Evolutionary conservation across 148 eudicot species (phyloP), one percentile per base, ranked within the genome.

Genomic region (Linanthus parryae): DNA sequence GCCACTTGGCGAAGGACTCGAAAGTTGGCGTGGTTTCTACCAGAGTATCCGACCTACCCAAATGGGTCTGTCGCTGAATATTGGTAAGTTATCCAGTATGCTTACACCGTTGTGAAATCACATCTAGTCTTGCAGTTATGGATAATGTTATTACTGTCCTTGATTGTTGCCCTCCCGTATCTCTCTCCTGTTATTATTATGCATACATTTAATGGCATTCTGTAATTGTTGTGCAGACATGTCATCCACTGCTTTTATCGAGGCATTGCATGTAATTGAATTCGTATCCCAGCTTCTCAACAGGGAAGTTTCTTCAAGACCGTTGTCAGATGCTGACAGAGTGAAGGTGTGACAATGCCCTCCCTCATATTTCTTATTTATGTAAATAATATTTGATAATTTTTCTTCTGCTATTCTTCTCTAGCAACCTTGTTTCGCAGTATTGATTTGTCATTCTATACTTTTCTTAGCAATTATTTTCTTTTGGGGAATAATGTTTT

Each of bases 1-100:
- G 45, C 69, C 84, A 18, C 49, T 87, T 46, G 88, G 84, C 19
- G 86, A 83, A 37, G 95, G 95, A 25, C 56, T 87, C 33, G 87
- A 87, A 59, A 73, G 78, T 57, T 87, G 95, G 95, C 77, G 87
- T 48, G 95, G 95, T 10, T 87, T 87, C 65, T 87, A 87, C 64
- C 95, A 87, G 70, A 87, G 91, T 59, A 75, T 87, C 17, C 77
- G 90, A 5, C 95, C 87, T 4, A 87, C 95, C 47, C 95, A 87
- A 65, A 87, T 87, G 95, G 95, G 95, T 43, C 50, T 87, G 43
- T 83, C 95, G 8, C 59, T 87, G 52, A 87, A 87, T 56, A 83
- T 87, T 35, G 95, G 95, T 69, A 60, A 11, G 15, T 15, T 9
- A 13, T 0, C 13, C 39, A 2, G 37, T 35, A 12, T 20, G 29